phyloP scores from a whole-genome alignment of 352 stramenopile genomes.

The Blastocystis hominis region DNA sequence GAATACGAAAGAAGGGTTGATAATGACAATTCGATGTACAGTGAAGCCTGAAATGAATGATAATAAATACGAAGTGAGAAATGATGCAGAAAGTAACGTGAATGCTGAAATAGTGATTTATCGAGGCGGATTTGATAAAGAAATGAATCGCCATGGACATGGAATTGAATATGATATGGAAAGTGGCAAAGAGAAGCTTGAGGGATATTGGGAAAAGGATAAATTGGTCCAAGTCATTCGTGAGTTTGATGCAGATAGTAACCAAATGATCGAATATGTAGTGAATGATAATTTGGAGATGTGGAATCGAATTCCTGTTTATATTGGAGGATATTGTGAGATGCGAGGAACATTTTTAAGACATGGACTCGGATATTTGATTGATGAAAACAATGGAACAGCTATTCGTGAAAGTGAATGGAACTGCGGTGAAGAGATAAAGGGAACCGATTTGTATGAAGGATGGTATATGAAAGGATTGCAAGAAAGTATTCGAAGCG shows the following conservation, averaged over 20 bases:
- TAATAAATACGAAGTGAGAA: too few relatives aligned
- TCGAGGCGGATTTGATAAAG: too few relatives aligned
- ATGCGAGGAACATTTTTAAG: background rate
- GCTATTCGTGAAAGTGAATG: background rate
- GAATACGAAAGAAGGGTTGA: too few relatives aligned
- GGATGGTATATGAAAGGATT: background rate
- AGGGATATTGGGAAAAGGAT: too few relatives aligned
- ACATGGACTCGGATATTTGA: background rate
- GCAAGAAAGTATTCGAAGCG: background rate
- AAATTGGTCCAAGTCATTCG: too few relatives aligned
- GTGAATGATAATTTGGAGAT: background rate
- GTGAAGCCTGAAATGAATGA: too few relatives aligned
- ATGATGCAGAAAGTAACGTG: too few relatives aligned
- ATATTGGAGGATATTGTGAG: background rate
- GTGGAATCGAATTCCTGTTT: background rate
- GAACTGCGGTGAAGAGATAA: background rate
- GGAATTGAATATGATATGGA: too few relatives aligned
- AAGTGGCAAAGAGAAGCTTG: too few relatives aligned
- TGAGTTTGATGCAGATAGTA: background rate
- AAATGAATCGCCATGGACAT: too few relatives aligned
- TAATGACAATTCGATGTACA: too few relatives aligned
- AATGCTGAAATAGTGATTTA: too few relatives aligned
- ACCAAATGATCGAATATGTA: background rate
- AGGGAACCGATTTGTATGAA: background rate
- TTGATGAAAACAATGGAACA: background rate